Evolutionary conservation across 177 flowering plant species (phyloP).

Genomic region (Vitis hybrid): DNA sequence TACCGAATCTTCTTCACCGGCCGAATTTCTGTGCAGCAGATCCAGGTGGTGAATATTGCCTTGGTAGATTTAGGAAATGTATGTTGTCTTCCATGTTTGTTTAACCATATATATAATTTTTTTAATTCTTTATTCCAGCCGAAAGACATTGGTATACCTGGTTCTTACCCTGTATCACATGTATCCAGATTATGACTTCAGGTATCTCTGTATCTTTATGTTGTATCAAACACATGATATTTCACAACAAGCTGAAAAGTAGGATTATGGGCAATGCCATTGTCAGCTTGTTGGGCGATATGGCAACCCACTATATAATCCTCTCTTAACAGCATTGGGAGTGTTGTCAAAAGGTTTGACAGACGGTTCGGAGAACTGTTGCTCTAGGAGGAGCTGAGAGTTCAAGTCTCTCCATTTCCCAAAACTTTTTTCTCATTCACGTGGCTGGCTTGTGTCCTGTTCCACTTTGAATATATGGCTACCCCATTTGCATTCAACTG

Average conservation of each 20-base stretch:
- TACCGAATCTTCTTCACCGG: conserved; percentile 73
- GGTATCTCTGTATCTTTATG: conserved; percentile 54
- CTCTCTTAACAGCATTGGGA: conserved; percentile 53
- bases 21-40: conserved; percentile 58
- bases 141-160: conserved; percentile 85
- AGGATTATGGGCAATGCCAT: conserved; percentile 97
- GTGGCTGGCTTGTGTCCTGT: background rate
- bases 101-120: conserved; percentile 11
- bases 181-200: conserved; percentile 98
- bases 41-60: conserved; percentile 54
- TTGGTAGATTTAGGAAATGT: background rate
- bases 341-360: conserved; percentile 99
- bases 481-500: background rate
- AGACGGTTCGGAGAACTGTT: conserved; percentile 78
- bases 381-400: conserved; percentile 99
- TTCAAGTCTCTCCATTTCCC: conserved; percentile 99
- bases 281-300: conserved; percentile 93
- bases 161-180: conserved; percentile 84
- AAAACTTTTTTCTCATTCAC: conserved; percentile 17
- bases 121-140: conserved; percentile 55
- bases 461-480: background rate
- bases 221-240: background rate
- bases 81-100: conserved; percentile 5
- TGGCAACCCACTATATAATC: conserved; percentile 84
- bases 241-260: conserved; percentile 22